Evolutionary conservation across 2,329 filamentous ascomycete species (phyloP).

Genomic region (Sporothrix globosa): DNA sequence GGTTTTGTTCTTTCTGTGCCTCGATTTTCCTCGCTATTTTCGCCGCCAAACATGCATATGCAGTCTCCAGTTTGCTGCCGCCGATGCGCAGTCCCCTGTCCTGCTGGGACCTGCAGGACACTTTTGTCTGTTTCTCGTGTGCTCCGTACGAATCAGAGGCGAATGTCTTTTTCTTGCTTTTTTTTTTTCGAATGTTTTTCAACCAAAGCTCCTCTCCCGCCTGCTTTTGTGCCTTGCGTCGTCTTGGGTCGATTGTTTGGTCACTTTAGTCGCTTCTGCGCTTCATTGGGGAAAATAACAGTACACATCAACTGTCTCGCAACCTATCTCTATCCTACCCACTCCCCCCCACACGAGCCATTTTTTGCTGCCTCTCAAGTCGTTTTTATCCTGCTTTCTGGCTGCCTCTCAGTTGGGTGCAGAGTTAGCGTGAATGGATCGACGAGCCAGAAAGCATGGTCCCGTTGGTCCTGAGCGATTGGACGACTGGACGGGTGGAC

Average conservation of each 20-base stretch:
- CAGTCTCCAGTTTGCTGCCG: constrained; percentile 7
- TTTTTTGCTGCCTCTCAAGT: constrained; percentile 7
- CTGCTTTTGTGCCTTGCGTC: constrained; percentile 20
- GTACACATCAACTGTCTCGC: neutral
- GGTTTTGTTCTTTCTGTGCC: neutral
- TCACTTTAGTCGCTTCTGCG: neutral
- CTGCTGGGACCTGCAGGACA: constrained; percentile 32
- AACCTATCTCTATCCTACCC: constrained; percentile 13
- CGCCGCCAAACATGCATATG: constrained; percentile 31
- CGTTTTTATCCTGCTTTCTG: neutral
- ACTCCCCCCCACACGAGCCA: constrained; percentile 19
- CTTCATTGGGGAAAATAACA: too few species aligned
- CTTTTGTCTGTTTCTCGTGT: constrained; percentile 20
- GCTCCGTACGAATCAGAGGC: constrained; percentile 24
- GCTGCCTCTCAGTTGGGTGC: constrained; percentile 3
- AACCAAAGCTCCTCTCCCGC: neutral
- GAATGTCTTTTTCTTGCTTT: neutral
- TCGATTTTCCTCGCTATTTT: neutral
- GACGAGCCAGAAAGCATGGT: neutral
- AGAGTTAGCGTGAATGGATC: constrained; percentile 15
- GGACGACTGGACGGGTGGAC: constrained; percentile 5
- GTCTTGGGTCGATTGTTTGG: neutral
- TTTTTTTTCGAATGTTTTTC: neutral
- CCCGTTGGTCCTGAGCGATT: neutral
- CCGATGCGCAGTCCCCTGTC: constrained; percentile 24